A percentile compares a stretch with the other conserved stretches of the same genome.
Evolutionary conservation across 2,329 filamentous ascomycete genomes (phyloP).

Genomic region (Monosporascus sp.): DNA sequence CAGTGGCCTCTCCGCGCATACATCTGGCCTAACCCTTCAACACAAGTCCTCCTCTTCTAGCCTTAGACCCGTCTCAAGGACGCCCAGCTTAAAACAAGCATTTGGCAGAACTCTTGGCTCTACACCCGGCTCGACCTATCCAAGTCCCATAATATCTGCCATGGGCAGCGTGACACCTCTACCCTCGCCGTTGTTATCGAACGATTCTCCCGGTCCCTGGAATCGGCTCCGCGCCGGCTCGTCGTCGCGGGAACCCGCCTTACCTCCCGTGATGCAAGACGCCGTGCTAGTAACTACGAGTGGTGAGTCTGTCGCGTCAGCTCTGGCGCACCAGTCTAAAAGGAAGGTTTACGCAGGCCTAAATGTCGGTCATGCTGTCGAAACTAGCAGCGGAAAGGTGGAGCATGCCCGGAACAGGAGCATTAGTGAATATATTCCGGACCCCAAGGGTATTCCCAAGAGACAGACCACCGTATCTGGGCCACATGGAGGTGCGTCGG

Average conservation of each 20-base stretch:
- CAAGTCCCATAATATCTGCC: constrained; percentile 68
- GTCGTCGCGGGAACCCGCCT: constrained; percentile 40
- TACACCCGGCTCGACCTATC: constrained; percentile 60
- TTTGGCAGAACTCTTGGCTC: constrained; percentile 48
- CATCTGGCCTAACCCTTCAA: constrained; percentile 26
- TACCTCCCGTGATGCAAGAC: constrained; percentile 32
- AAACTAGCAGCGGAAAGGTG: constrained; percentile 21
- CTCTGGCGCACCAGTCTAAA: constrained; percentile 48
- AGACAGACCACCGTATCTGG: constrained; percentile 71
- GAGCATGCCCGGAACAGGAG: constrained; percentile 70
- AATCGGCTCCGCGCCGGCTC: constrained; percentile 46
- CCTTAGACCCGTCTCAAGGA: constrained; percentile 50
- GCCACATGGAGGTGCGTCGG: constrained; percentile 39
- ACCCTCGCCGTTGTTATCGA: constrained; percentile 65
- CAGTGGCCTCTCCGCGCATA: constrained; percentile 25
- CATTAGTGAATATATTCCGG: constrained; percentile 81
- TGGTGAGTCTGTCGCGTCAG: constrained; percentile 47
- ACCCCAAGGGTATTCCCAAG: constrained; percentile 61
- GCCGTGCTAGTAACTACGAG: constrained; percentile 45
- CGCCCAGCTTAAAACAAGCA: constrained; percentile 56
- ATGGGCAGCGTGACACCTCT: constrained; percentile 76
- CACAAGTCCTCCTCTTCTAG: constrained; percentile 39
- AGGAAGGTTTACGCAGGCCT: constrained; percentile 52
- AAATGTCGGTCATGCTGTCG: constrained; percentile 24
- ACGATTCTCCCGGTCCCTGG: constrained; percentile 64